phyloP scores from a whole-genome alignment of 2,329 filamentous ascomycete genomes.

The Cladorrhinum sp. region DNA sequence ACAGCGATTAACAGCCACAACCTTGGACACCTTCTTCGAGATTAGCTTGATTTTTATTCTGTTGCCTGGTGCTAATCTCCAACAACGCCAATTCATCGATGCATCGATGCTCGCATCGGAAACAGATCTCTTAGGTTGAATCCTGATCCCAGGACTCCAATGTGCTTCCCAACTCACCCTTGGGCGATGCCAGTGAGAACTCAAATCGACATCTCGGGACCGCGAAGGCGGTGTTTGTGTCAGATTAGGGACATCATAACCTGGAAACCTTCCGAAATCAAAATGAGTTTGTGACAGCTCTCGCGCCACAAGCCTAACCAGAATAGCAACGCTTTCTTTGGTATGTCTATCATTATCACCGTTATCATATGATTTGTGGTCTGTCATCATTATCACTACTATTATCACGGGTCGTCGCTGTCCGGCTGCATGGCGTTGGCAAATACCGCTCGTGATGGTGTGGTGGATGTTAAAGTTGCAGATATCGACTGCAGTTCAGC shows the following conservation, averaged over 20 bases:
- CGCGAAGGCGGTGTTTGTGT: conserved; percentile 11
- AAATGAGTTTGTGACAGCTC: neutral
- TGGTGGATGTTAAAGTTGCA: conserved; percentile 15
- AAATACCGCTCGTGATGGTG: conserved; percentile 1
- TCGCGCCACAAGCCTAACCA: neutral
- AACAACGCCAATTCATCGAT: neutral
- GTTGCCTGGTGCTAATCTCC: conserved; percentile 21
- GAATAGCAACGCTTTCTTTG: neutral
- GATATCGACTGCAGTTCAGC: conserved; percentile 5
- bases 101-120: conserved; percentile 9
- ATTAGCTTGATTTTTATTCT: conserved; percentile 23
- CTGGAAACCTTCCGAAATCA: conserved; percentile 10
- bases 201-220: conserved; percentile 15
- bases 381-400: neutral
- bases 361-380: neutral
- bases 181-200: conserved; percentile 16
- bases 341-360: neutral
- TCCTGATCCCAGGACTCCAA: conserved; percentile 2
- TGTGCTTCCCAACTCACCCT: neutral
- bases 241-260: conserved; percentile 7
- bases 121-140: conserved; percentile 20
- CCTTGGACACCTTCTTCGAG: too few relatives aligned
- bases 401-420: neutral
- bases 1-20: neutral
- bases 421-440: neutral